Percentiles rank a stretch among this genome's conserved stretches.
phyloP scores from a whole-genome alignment of 176 grass and related monocot genomes.

The Thalia dealbata region DNA sequence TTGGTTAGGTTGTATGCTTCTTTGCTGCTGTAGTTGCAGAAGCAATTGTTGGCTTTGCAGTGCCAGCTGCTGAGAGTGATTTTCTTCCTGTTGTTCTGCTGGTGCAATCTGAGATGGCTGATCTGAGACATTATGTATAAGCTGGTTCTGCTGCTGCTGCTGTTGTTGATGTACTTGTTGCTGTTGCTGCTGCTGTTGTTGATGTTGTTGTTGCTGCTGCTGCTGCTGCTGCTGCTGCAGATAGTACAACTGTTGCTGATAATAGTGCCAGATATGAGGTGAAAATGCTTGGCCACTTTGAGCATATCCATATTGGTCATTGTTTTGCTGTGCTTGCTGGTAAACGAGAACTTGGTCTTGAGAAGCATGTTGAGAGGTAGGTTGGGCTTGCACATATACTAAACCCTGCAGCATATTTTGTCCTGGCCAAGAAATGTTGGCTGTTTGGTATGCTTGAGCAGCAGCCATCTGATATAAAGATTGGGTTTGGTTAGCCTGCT shows the following conservation, averaged over 20 bases:
- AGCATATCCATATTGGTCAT: constrained; percentile 34
- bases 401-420: constrained; percentile 39
- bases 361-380: constrained; percentile 25
- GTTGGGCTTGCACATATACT: constrained; percentile 36
- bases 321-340: constrained; percentile 26
- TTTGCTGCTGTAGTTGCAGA: constrained; percentile 5
- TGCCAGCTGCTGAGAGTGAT: neutral
- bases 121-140: neutral
- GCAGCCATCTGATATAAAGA: constrained; percentile 31
- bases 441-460: constrained; percentile 42
- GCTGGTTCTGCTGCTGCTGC: constrained; percentile 53
- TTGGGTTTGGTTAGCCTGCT: constrained; percentile 30
- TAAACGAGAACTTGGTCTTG: constrained; percentile 34
- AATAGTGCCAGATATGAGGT: constrained; percentile 80
- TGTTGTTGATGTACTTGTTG: constrained; percentile 56
- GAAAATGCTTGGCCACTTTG: constrained; percentile 47
- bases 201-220: constrained; percentile 65
- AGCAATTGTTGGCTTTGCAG: neutral
- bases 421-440: constrained; percentile 30
- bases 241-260: constrained; percentile 75
- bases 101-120: neutral
- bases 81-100: neutral
- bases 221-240: constrained; percentile 76
- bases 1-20: constrained; percentile 14
- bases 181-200: constrained; percentile 37